phyloP scores from a whole-genome alignment of 768 basidiomycete species.

The Russula foetens region DNA sequence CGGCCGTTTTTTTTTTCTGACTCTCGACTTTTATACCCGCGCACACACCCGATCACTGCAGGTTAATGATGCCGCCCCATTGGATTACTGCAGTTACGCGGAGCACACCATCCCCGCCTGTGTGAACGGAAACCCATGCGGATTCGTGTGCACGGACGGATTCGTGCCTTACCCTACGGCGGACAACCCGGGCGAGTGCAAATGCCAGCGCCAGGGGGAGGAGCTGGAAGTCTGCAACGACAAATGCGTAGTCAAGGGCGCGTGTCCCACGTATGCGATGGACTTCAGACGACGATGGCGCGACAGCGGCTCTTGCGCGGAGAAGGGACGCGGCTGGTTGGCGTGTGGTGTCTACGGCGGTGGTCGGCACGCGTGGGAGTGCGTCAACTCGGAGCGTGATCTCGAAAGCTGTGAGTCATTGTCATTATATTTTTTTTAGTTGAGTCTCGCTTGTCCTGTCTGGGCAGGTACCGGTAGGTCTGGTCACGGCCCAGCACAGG shows the following conservation, averaged over 20 bases:
- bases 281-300: conserved; percentile 21
- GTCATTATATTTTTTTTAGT: too few relatives aligned
- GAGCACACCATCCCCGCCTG: conserved; percentile 34
- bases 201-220: conserved; percentile 37
- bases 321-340: conserved; percentile 26
- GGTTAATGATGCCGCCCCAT: conserved; percentile 23
- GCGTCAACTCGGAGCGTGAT: conserved; percentile 38
- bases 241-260: conserved; percentile 28
- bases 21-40: too few relatives aligned
- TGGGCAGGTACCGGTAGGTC: too few relatives aligned
- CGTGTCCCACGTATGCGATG: conserved; percentile 25
- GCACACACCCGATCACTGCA: conserved; percentile 6
- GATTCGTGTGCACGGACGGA: conserved; percentile 40
- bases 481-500: too few relatives aligned
- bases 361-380: conserved; percentile 38
- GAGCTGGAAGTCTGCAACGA: conserved; percentile 43
- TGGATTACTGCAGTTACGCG: conserved; percentile 36
- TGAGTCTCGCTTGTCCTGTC: too few relatives aligned
- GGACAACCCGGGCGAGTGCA: conserved; percentile 31
- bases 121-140: conserved; percentile 32
- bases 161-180: conserved; percentile 27
- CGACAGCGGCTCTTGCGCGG: conserved; percentile 25
- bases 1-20: too few relatives aligned
- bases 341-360: conserved; percentile 39
- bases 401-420: conserved; percentile 50